Evolutionary conservation across 176 grass and related monocot genomes (phyloP), one percentile per base, ranked within the genome.

Genomic region (Poa annua): DNA sequence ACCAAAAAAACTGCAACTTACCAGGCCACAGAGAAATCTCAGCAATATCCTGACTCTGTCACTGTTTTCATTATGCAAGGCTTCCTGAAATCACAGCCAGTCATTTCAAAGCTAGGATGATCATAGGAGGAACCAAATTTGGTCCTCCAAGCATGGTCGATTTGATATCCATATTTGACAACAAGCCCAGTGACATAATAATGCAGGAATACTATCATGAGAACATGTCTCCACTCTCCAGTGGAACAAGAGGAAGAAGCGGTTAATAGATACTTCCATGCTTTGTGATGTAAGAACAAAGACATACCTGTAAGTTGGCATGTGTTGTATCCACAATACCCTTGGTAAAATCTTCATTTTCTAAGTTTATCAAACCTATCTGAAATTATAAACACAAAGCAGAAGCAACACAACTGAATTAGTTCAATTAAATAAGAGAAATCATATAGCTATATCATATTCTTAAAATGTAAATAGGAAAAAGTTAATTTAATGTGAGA

Each of bases 301-400:
- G 17, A 63, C 64, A 19, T 55, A 94, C 96, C 91, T 96, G 87
- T 85, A 99, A 66, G 21, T 78, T 86, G 45, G 83, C 82, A 48
- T 88, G 89, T 77, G 93, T 84, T 48, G 83, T 83, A 85, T 95
- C 91, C 48, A 98, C 87, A 29, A 93, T 83, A 85, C 39, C 71
- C 87, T 98, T 98, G 42, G 71, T 81, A 19, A 98, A 95, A 35
- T 95, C 91, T 85, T 98, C 96, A 87, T 94, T 88, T 88, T 98
- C 96, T 84, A 98, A 90, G 84, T 98, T 98, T 92, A 98, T 81
- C 83, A 98, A 77, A 80, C 96, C 96, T 76, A 98, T 80, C 96
- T 98, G 85, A 74, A 34, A 85, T 51, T 68, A 19, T 26, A 53
- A 26, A 67, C 83, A 76, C 6, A 69, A 90, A 42, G 25, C 15